Base-by-base conservation (phyloP, 495 filamentous ascomycete species). In the Gamarada debralockiae region DNA sequence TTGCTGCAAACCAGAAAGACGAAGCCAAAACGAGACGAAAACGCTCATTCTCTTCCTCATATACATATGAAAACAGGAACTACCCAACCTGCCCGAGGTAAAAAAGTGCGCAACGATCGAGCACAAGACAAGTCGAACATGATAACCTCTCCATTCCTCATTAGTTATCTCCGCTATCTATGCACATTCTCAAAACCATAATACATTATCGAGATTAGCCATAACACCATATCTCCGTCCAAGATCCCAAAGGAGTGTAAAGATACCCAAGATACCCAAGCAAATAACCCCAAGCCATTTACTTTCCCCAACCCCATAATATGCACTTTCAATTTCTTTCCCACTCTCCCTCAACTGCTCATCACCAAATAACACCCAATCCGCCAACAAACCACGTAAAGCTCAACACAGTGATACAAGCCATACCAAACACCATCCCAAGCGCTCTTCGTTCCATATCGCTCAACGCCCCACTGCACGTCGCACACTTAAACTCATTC, bases 301-400 rank as follows among this genome's bases (percentile, higher is more conserved):
- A 38, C 13, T n/a, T 29, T 29, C 27, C 27, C 5, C 27, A 38
- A 37, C 24, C 43, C 45, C 41, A 10, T 29, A 14, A 53, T 39
- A 49, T 52, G 45, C n/a, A n/a, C n/a, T n/a, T 39, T 48, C 31
- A 57, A 39, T 42, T 55, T 23, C 21, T 41, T n/a, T 22, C 4
- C 17, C 15, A 17, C 9, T 39, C 14, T 41, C 18, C 27, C 9
- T 47, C 23, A 9, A 33, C n/a, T n/a, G n/a, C 39, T 5, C 10
- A 38, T 77, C 57, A 85, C 75, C 43, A 64, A 84, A 64, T 49
- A 52, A 68, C 23, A 79, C 86, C 48, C 84, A 74, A 10, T 79
- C 87, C 37, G 78, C 39, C 78, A 38, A 89, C 84, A 59, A 96
- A 97, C 87, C 90, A 96, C 45, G 87, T 87, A 65, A 96, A 95